A percentile compares a stretch with the other conserved stretches of the same genome.
Evolutionary conservation across 2,329 filamentous ascomycete species (phyloP).

Genomic region (Hirsutella rhossiliensis): DNA sequence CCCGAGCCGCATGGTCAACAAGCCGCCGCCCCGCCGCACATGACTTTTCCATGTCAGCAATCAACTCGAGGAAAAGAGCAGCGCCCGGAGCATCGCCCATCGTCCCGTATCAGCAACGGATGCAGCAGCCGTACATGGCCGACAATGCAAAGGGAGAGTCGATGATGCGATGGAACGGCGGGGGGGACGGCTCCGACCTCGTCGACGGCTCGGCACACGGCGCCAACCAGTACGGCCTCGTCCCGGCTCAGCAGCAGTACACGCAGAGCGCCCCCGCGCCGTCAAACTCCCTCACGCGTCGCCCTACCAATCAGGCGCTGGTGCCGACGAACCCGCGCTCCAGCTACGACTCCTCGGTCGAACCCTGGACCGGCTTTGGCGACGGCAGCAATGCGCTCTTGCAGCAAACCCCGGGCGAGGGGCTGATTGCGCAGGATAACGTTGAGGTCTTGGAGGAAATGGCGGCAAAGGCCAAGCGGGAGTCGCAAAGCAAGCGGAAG

Average conservation of each 20-base stretch:
- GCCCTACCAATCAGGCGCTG: conserved; percentile 38
- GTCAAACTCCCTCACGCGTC: conserved; percentile 39
- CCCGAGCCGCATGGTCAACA: not conserved
- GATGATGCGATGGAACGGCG: conserved; percentile 32
- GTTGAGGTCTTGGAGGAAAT: conserved; percentile 69
- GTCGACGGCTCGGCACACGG: conserved; percentile 21
- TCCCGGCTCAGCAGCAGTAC: conserved; percentile 22
- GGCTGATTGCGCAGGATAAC: conserved; percentile 47
- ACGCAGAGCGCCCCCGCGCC: conserved; percentile 19
- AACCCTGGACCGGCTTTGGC: conserved; percentile 29
- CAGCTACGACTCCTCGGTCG: conserved; percentile 24
- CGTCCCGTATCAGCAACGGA: conserved; percentile 37
- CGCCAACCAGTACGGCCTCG: conserved; percentile 25
- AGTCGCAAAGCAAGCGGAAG: conserved; percentile 81
- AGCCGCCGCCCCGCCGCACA: not conserved
- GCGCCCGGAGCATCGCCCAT: conserved; percentile 61
- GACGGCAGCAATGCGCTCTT: conserved; percentile 23
- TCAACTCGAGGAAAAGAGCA: conserved; percentile 55
- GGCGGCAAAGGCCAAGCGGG: conserved; percentile 71
- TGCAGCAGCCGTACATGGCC: conserved; percentile 34
- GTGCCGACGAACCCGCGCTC: conserved; percentile 28
- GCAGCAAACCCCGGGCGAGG: conserved; percentile 23
- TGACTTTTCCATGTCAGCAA: conserved; percentile 29
- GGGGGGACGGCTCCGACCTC: conserved; percentile 23
- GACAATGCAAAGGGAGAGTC: conserved; percentile 34